Evolutionary conservation across 176 grass and related monocot genomes (phyloP).

Genomic region (Otatea glauca): DNA sequence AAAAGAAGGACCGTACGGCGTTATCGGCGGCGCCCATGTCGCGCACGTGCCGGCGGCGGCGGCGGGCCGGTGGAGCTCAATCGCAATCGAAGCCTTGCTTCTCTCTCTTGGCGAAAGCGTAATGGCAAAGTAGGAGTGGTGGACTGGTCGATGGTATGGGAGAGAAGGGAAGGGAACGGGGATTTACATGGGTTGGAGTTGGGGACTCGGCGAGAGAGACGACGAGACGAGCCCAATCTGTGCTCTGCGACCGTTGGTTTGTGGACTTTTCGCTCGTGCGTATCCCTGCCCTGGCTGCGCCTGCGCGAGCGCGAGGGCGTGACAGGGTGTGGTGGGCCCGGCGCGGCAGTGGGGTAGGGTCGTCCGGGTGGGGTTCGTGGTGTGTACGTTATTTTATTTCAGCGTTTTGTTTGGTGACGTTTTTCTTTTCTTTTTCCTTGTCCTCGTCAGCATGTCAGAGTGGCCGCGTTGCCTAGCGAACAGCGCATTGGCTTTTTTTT

Average conservation of each 20-base stretch:
- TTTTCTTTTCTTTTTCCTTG: background rate
- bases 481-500: too few relatives aligned
- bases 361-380: background rate
- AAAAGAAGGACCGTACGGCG: constrained; percentile 33
- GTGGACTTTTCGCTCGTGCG: constrained; percentile 64
- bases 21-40: constrained; percentile 62
- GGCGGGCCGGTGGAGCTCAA: background rate
- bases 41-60: background rate
- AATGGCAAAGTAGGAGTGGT: background rate
- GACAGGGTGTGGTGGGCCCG: constrained; percentile 9
- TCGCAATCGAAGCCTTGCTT: background rate
- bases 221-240: constrained; percentile 36
- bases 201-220: background rate
- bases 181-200: constrained; percentile 32
- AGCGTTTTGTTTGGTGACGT: background rate
- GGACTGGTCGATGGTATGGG: background rate
- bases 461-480: too few relatives aligned
- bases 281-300: constrained; percentile 8
- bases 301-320: background rate
- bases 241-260: constrained; percentile 72
- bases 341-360: background rate
- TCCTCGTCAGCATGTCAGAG: constrained; percentile 37
- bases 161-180: background rate
- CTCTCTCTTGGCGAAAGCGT: background rate
- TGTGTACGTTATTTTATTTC: background rate